A percentile compares a stretch with the other conserved stretches of the same genome.
Evolutionary conservation across 129 eudicot species (phyloP).

Genomic region (Pseudognaphalium luteoalbum): DNA sequence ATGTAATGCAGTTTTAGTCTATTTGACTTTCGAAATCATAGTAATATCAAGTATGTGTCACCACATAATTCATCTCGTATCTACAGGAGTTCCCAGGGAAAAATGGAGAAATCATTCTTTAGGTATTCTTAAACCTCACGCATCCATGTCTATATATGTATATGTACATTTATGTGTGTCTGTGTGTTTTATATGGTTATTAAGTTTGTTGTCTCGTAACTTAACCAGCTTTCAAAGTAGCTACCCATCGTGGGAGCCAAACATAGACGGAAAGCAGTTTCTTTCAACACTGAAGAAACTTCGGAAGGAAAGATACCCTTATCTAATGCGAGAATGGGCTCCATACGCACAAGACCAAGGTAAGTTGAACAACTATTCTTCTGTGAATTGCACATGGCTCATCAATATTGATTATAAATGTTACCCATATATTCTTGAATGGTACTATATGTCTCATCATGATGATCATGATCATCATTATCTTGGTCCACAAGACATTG

Average conservation of each 20-base stretch:
- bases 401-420: slow-evolving; percentile 45
- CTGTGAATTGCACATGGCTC: slow-evolving; percentile 44
- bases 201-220: not conserved
- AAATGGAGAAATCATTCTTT: slow-evolving; percentile 86
- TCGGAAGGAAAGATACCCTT: slow-evolving; percentile 26
- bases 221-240: slow-evolving; percentile 64
- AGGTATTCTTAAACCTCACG: slow-evolving; percentile 39
- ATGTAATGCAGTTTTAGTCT: slow-evolving; percentile 60
- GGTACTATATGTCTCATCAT: slow-evolving; percentile 54
- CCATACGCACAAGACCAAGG: slow-evolving; percentile 8
- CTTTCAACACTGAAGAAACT: slow-evolving; percentile 42
- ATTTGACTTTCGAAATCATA: slow-evolving; percentile 69
- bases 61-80: slow-evolving; percentile 50
- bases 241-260: slow-evolving; percentile 76
- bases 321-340: slow-evolving; percentile 29
- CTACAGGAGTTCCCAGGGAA: slow-evolving; percentile 75
- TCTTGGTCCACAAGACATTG: too few species aligned
- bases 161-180: not conserved
- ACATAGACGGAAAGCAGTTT: slow-evolving; percentile 56
- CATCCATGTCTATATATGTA: not conserved
- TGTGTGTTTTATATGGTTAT: not conserved
- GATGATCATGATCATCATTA: slow-evolving; percentile 8
- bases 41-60: slow-evolving; percentile 68
- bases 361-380: not conserved
- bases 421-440: slow-evolving; percentile 65